These are phyloP conservation scores for Claviceps sp. DNA, from an alignment of 2,329 filamentous ascomycete species.

Conservation along the genomic window DNA sequence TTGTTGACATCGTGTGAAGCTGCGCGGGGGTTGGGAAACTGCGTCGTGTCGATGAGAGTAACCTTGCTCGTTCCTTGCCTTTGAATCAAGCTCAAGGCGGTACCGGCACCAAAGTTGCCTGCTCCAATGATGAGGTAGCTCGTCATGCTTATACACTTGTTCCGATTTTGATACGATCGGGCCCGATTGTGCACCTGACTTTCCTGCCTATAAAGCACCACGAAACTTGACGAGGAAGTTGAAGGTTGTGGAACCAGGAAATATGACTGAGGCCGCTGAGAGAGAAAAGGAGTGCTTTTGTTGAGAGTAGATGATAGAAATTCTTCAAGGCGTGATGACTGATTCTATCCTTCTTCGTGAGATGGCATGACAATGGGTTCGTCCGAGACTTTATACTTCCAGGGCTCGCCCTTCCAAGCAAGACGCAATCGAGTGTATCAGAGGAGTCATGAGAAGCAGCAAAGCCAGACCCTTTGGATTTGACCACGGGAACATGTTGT, in stretches of 20 bases:
- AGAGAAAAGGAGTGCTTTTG: background rate
- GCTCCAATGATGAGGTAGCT: conserved; percentile 26
- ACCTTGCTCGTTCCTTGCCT: conserved; percentile 16
- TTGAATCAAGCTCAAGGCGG: conserved; percentile 22
- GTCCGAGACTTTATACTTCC: conserved; percentile 7
- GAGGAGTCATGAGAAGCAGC: background rate
- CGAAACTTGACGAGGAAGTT: background rate
- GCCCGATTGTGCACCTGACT: background rate
- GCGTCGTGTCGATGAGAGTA: conserved; percentile 23
- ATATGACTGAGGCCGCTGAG: background rate
- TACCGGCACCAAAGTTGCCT: conserved; percentile 31
- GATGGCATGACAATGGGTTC: background rate
- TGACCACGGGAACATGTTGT: no score
- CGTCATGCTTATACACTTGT: conserved; percentile 3
- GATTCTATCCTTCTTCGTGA: background rate
- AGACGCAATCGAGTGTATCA: background rate
- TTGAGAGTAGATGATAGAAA: no score
- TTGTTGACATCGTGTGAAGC: conserved; percentile 35
- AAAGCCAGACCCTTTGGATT: background rate
- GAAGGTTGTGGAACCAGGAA: background rate
- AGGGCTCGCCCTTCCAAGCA: background rate
- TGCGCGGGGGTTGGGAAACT: conserved; percentile 24
- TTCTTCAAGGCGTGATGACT: background rate
- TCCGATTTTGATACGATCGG: background rate
- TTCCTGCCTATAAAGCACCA: background rate